Conservation (phyloP, 805 yeast genomes). For the Cyberlindnera euphorbiiphila region DNA sequence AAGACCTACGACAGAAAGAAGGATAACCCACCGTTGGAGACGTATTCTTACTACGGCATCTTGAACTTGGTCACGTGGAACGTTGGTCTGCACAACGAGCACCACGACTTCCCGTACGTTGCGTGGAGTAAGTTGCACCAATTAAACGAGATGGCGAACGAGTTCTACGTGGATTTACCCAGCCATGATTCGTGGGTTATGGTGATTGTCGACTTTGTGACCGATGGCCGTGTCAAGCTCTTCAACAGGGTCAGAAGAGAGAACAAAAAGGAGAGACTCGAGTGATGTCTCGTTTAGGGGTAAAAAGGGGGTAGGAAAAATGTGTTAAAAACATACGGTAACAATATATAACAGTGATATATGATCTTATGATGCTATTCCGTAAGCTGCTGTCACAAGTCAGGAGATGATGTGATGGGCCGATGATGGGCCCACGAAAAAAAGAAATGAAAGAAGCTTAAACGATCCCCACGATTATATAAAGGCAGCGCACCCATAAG, state of each 20-base stretch:
- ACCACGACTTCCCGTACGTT: constrained; percentile 91
- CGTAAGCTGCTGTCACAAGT: too few species aligned
- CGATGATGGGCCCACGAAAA: constrained; percentile 8
- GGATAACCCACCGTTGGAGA: constrained; percentile 63
- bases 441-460: constrained; percentile 6
- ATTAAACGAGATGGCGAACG: constrained; percentile 63
- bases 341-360: too few species aligned
- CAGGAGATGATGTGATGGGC: too few species aligned
- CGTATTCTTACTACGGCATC: constrained; percentile 84
- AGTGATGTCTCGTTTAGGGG: too few species aligned
- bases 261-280: constrained; percentile 17
- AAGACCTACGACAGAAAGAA: constrained; percentile 24
- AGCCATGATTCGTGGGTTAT: constrained; percentile 73
- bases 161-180: constrained; percentile 80
- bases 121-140: constrained; percentile 82
- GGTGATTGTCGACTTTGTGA: constrained; percentile 68
- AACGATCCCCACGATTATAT: too few species aligned
- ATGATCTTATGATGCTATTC: too few species aligned
- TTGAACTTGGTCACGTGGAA: constrained; percentile 82
- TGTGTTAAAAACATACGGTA: too few species aligned
- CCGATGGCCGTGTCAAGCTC: constrained; percentile 61
- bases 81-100: constrained; percentile 92
- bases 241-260: constrained; percentile 80
- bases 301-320: too few species aligned
- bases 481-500: too few species aligned